Evolutionary conservation across 1,284 basidiomycete species (phyloP).

Genomic region (Ceraceosorus guamensis): DNA sequence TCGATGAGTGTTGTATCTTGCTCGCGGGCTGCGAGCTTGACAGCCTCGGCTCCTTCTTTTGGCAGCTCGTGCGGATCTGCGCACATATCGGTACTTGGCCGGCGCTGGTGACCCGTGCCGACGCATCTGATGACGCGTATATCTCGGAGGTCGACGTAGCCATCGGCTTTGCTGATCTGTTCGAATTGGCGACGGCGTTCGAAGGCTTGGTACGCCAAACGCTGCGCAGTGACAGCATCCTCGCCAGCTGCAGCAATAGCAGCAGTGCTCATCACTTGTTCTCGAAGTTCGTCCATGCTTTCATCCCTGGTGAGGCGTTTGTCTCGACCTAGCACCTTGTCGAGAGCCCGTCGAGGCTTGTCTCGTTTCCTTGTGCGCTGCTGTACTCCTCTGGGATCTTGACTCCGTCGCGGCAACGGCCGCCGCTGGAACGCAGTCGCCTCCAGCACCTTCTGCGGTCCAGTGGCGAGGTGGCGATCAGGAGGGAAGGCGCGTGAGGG

Average conservation of each 20-base stretch:
- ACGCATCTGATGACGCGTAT: slow-evolving; percentile 60
- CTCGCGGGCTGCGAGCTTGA: slow-evolving; percentile 47
- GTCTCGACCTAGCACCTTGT: slow-evolving; percentile 19
- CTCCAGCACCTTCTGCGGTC: neutral
- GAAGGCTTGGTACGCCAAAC: slow-evolving; percentile 28
- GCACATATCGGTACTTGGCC: slow-evolving; percentile 24
- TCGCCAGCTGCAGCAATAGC: slow-evolving; percentile 17
- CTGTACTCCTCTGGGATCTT: neutral
- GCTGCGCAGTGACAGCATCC: slow-evolving; percentile 27
- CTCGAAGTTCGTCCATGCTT: slow-evolving; percentile 47
- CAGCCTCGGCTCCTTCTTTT: slow-evolving; percentile 44
- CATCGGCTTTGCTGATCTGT: slow-evolving; percentile 63
- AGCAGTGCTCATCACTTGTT: slow-evolving; percentile 28
- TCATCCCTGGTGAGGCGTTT: slow-evolving; percentile 29
- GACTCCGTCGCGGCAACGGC: neutral
- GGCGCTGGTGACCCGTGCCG: slow-evolving; percentile 23
- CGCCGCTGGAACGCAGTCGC: neutral
- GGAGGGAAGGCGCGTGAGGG: slow-evolving; percentile 61
- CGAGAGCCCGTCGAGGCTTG: slow-evolving; percentile 9
- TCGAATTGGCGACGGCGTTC: slow-evolving; percentile 56
- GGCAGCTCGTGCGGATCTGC: slow-evolving; percentile 3
- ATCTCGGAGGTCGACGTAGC: slow-evolving; percentile 62
- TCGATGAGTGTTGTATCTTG: slow-evolving; percentile 21
- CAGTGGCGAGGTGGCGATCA: slow-evolving; percentile 56
- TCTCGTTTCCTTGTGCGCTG: neutral